Evolutionary conservation across 2,329 filamentous ascomycete species (phyloP).

Genomic region (Aspergillus tamarii): DNA sequence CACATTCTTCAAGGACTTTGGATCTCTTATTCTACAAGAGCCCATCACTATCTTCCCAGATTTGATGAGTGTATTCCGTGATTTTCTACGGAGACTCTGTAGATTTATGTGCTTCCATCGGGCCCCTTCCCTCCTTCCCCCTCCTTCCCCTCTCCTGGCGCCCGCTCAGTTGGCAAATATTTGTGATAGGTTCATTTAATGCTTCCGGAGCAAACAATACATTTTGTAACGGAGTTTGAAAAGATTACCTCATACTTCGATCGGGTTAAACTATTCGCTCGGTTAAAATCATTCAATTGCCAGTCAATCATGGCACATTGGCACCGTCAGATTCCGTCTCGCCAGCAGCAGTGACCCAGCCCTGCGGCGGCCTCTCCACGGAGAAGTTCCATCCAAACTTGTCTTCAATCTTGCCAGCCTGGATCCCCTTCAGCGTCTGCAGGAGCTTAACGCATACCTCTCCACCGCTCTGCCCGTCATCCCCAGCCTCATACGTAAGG

Average conservation of each 20-base stretch:
- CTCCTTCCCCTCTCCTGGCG: too few relatives aligned
- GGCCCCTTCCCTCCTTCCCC: neutral
- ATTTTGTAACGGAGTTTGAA: neutral
- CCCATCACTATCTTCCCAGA: neutral
- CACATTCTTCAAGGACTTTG: rapidly evolving
- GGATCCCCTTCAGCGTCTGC: slow-evolving; percentile 78
- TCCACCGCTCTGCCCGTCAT: slow-evolving; percentile 56
- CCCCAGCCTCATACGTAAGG: slow-evolving; percentile 55
- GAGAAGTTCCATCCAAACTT: slow-evolving; percentile 69
- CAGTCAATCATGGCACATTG: slow-evolving; percentile 29
- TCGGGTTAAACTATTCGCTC: neutral
- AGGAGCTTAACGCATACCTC: slow-evolving; percentile 73
- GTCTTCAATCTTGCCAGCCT: slow-evolving; percentile 78
- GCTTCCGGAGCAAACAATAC: neutral
- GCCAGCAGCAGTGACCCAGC: slow-evolving; percentile 31
- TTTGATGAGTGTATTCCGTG: neutral
- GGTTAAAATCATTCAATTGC: neutral
- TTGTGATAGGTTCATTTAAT: neutral
- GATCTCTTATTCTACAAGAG: neutral
- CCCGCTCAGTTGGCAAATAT: neutral
- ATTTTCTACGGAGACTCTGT: neutral
- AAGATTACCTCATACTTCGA: neutral
- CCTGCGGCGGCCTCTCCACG: slow-evolving; percentile 39
- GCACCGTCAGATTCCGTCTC: slow-evolving; percentile 25
- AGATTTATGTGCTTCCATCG: neutral